phyloP scores from a whole-genome alignment of 225 moss, liverwort and hornwort genomes.

The Pleurozium schreberi region DNA sequence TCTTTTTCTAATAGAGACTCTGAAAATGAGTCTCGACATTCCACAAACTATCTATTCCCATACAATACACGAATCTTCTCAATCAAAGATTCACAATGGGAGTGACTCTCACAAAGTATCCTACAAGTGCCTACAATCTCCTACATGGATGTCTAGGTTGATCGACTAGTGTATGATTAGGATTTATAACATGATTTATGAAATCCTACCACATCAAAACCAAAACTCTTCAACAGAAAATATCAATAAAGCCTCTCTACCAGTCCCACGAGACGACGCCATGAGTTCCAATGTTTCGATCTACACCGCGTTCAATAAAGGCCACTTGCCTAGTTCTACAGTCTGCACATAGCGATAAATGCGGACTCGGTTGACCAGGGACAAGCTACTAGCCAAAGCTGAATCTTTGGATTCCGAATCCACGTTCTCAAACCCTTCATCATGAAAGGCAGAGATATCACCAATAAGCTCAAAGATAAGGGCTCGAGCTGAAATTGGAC shows the following conservation, averaged over 20 bases:
- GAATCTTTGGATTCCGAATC: conserved; percentile 64
- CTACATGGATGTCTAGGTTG: background rate
- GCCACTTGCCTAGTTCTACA: conserved; percentile 93
- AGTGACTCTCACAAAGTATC: background rate
- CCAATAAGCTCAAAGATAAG: conserved; percentile 81
- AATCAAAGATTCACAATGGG: background rate
- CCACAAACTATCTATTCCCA: background rate
- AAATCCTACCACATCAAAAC: conserved; percentile 11
- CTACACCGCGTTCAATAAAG: conserved; percentile 82
- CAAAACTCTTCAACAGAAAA: conserved; percentile 2
- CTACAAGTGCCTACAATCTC: background rate
- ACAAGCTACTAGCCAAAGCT: conserved; percentile 70
- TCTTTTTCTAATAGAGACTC: background rate
- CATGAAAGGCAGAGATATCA: conserved; percentile 78
- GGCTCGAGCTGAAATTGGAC: conserved; percentile 39
- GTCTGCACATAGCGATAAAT: conserved; percentile 69
- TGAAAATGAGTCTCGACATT: background rate
- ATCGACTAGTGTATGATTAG: background rate
- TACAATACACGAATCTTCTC: background rate
- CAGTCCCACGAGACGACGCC: background rate
- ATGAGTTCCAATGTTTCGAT: background rate
- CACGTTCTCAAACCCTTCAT: conserved; percentile 54
- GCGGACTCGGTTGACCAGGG: conserved; percentile 76
- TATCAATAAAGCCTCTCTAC: conserved; percentile 2
- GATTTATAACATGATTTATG: background rate